A percentile compares a stretch with the other conserved stretches of the same genome.
phyloP scores from a whole-genome alignment of 352 stramenopile genomes.

The Thalassiosira mediterranea region DNA sequence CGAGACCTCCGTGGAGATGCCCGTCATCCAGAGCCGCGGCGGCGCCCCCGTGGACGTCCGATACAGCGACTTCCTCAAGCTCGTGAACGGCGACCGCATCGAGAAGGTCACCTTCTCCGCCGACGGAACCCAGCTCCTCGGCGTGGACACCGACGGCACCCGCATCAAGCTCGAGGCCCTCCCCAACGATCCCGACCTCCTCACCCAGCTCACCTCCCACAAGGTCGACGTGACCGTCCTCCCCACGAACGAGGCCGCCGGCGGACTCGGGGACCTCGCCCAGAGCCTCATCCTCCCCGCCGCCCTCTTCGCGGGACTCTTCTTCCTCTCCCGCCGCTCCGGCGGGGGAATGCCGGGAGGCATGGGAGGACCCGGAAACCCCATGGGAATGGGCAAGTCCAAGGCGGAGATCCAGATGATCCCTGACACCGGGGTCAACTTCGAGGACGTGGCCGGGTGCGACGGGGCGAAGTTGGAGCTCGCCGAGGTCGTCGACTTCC shows the following conservation, averaged over 20 bases:
- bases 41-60: constrained; percentile 75
- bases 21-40: constrained; percentile 56
- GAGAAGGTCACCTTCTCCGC: constrained; percentile 85
- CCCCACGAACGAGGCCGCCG: constrained; percentile 71
- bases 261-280: constrained; percentile 73
- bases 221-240: constrained; percentile 85
- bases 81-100: constrained; percentile 77
- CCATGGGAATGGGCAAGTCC: constrained; percentile 80
- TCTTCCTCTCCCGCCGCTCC: constrained; percentile 81
- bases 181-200: constrained; percentile 82
- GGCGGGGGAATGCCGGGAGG: constrained; percentile 56
- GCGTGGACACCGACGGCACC: constrained; percentile 81
- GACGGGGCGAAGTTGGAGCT: constrained; percentile 93
- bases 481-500: constrained; percentile 93
- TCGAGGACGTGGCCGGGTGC: constrained; percentile 93
- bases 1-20: constrained; percentile 28
- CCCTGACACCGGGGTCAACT: constrained; percentile 82
- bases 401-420: constrained; percentile 73
- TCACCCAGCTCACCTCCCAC: constrained; percentile 79
- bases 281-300: constrained; percentile 81
- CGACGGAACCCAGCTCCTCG: constrained; percentile 80
- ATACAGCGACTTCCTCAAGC: constrained; percentile 81
- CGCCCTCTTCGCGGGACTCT: constrained; percentile 83
- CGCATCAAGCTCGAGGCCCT: constrained; percentile 81
- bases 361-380: constrained; percentile 61